phyloP scores from a whole-genome alignment of 2,329 filamentous ascomycete genomes.

The Neocucurbitaria cava region DNA sequence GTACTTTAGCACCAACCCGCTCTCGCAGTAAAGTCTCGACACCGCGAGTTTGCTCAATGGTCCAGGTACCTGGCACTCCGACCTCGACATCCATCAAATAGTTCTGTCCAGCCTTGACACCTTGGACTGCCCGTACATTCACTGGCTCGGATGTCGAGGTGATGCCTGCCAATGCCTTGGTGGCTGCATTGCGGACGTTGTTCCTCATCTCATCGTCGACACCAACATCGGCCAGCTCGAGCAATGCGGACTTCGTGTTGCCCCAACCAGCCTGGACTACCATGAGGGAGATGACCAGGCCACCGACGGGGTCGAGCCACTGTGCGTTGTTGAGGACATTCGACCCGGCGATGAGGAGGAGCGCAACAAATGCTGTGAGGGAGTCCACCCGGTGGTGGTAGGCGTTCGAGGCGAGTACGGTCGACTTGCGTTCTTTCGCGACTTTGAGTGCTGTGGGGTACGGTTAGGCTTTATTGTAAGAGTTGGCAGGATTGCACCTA shows the following conservation, averaged over 20 bases:
- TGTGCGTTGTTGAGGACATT: constrained; percentile 84
- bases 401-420: constrained; percentile 93
- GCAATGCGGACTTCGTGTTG: constrained; percentile 81
- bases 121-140: constrained; percentile 79
- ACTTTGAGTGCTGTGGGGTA: constrained; percentile 82
- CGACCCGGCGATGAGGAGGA: constrained; percentile 86
- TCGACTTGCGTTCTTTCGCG: constrained; percentile 90
- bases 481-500: constrained; percentile 51
- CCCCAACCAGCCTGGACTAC: constrained; percentile 88
- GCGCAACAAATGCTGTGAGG: constrained; percentile 90
- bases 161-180: constrained; percentile 50
- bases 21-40: constrained; percentile 78
- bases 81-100: constrained; percentile 91
- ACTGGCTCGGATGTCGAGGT: constrained; percentile 62
- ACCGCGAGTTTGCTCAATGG: constrained; percentile 70
- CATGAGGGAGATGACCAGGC: constrained; percentile 89
- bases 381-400: constrained; percentile 97
- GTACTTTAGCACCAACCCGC: constrained; percentile 75
- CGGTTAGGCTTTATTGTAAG: constrained; percentile 27
- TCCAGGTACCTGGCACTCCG: constrained; percentile 78
- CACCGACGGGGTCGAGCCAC: constrained; percentile 94
- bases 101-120: constrained; percentile 95
- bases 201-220: constrained; percentile 84
- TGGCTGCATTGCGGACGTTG: constrained; percentile 70
- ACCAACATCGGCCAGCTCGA: constrained; percentile 89